These are phyloP conservation scores for Neoscytalidium dimidiatum DNA, from an alignment of 2,329 filamentous ascomycete genomes.

Conservation along the genomic window DNA sequence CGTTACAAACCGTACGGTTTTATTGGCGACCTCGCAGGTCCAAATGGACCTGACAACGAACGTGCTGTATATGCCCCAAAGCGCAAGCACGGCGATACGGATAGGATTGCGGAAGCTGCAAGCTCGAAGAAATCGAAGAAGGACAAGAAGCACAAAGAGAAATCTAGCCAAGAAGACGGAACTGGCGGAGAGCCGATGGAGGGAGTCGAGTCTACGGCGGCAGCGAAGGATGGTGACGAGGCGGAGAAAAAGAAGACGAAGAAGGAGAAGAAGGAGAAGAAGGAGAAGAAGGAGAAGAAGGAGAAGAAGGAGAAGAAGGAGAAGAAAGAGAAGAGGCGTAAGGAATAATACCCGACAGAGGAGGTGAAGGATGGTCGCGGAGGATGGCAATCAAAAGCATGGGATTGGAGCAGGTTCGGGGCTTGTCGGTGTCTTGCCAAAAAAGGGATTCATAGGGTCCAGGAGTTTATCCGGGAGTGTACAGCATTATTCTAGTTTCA, in stretches of 20 bases:
- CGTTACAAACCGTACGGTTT: constrained; percentile 69
- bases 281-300: constrained; percentile 37
- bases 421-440: neutral
- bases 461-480: constrained; percentile 6
- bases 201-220: constrained; percentile 20
- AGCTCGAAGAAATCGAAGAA: constrained; percentile 34
- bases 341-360: constrained; percentile 38
- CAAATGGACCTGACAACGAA: constrained; percentile 43
- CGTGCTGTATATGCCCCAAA: constrained; percentile 43
- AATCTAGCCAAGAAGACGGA: constrained; percentile 18
- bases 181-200: constrained; percentile 18
- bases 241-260: constrained; percentile 23
- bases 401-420: neutral
- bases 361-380: neutral
- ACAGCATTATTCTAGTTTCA: neutral
- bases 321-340: constrained; percentile 33
- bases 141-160: constrained; percentile 20
- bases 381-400: neutral
- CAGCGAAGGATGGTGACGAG: constrained; percentile 12
- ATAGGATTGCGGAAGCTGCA: constrained; percentile 26
- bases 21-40: constrained; percentile 45
- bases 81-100: constrained; percentile 38
- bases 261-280: constrained; percentile 38
- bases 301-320: constrained; percentile 31
- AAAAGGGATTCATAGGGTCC: constrained; percentile 5